Conservation (phyloP, 176 grass and related monocot species). For the Poa annua region DNA sequence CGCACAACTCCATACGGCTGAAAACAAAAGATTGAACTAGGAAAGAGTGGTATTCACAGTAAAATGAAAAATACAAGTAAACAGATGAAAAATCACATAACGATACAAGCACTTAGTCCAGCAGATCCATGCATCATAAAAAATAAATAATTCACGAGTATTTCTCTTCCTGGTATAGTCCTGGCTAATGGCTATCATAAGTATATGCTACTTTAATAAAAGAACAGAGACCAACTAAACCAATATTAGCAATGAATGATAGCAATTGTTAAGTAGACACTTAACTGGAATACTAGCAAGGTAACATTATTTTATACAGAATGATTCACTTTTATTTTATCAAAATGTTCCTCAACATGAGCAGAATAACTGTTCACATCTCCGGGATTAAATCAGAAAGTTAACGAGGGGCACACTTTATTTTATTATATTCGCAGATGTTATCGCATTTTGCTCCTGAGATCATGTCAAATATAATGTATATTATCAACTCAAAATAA, state of each 20-base stretch:
- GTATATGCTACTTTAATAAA: not conserved
- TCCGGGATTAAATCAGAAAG: not conserved
- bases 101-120: not conserved
- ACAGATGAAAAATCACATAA: slow-evolving; percentile 8
- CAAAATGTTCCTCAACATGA: too few species aligned
- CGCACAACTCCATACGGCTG: not conserved
- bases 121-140: not conserved
- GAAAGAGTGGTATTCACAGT: not conserved
- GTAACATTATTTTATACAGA: slow-evolving; percentile 2
- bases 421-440: not conserved
- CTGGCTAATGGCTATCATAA: slow-evolving; percentile 1
- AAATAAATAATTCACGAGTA: slow-evolving; percentile 5
- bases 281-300: slow-evolving; percentile 18
- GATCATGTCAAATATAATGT: not conserved
- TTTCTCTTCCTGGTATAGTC: slow-evolving; percentile 16
- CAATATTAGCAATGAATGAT: not conserved
- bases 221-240: not conserved
- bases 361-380: too few species aligned
- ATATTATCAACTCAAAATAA: slow-evolving; percentile 4
- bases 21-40: slow-evolving; percentile 20
- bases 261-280: not conserved
- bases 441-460: slow-evolving; percentile 16
- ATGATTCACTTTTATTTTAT: not conserved
- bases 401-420: not conserved
- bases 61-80: slow-evolving; percentile 12